Base-by-base conservation (phyloP, 2,329 filamentous ascomycete genomes). In the Epichloe coenophiala region DNA sequence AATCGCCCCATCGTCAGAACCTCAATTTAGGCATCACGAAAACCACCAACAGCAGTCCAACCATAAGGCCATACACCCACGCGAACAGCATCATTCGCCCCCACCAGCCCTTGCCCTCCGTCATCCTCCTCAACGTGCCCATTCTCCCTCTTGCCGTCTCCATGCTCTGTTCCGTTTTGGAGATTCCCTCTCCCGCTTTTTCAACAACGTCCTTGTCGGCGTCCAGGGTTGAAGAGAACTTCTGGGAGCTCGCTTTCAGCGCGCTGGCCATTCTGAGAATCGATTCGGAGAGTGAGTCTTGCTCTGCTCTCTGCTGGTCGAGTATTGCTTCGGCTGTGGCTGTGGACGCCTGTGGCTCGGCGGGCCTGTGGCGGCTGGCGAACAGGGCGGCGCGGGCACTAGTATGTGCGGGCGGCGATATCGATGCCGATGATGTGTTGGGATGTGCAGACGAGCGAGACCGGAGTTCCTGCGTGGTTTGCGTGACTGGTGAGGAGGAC, bases 101-200 rank as follows among this genome's bases (percentile, higher is more conserved):
- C 80, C 78, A 88, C 85, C 86, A 94, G 0, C 89, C 89, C 63
- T 84, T 83, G 3, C 89, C 90, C 70, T 96, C 91, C 15, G 84
- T 88, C 81, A 95, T 88, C 48, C 76, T 76, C 58, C 80, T 74
- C 62, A 97, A 66, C 60, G 78, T 75, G 1, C 86, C 84, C 87
- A 97, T 94, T 55, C 81, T 73, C 55, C 80, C 78, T 49, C 81
- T 80, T 3, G 90, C 88, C 1, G 80, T 78, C 53, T 89, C 83
- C 77, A 97, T 84, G 17, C 83, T 83, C 44, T 75, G 69, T 53
- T 84, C 81, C 59, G 84, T 94, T 64, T 80, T 83, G 60, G 90
- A 86, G 58, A 97, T 75, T 0, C 86, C 87, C 51, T 84, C 75
- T 1, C 81, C 78, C 1, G 90, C 87, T 11, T 81, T 76, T 51